phyloP scores from a whole-genome alignment of 768 basidiomycete genomes.

The Trametes coccinea region DNA sequence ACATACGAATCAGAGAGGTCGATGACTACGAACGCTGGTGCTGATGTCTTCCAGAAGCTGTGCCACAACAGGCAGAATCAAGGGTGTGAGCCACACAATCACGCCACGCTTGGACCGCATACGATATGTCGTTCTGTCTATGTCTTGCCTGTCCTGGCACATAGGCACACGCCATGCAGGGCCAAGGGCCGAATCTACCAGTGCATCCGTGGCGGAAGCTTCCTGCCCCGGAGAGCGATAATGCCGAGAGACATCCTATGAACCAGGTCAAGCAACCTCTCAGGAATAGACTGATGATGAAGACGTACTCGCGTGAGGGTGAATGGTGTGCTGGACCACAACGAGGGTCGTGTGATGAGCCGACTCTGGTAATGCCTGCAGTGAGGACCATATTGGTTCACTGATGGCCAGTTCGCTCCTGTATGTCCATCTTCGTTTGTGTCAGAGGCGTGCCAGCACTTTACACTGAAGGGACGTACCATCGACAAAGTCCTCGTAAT shows the following conservation, averaged over 20 bases:
- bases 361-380: conserved; percentile 17
- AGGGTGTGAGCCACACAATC: conserved; percentile 53
- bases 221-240: not conserved
- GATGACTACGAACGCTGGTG: conserved; percentile 40
- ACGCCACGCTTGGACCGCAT: conserved; percentile 41
- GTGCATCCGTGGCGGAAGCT: not conserved
- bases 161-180: not conserved
- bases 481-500: conserved; percentile 48
- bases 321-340: conserved; percentile 12
- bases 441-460: not conserved
- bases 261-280: too few species aligned
- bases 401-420: conserved; percentile 7
- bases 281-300: not conserved
- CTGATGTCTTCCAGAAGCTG: conserved; percentile 50
- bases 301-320: conserved; percentile 41
- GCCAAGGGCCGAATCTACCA: not conserved
- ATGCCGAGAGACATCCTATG: not conserved
- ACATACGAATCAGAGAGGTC: not conserved
- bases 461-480: conserved; percentile 32
- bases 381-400: conserved; percentile 12
- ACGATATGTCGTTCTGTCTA: conserved; percentile 40
- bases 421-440: not conserved
- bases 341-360: not conserved
- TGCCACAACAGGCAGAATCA: conserved; percentile 46
- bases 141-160: not conserved